Evolutionary conservation across 75 land plant genomes (phyloP), one percentile per base, ranked within the genome.

Genomic region (Picea sitchensis): DNA sequence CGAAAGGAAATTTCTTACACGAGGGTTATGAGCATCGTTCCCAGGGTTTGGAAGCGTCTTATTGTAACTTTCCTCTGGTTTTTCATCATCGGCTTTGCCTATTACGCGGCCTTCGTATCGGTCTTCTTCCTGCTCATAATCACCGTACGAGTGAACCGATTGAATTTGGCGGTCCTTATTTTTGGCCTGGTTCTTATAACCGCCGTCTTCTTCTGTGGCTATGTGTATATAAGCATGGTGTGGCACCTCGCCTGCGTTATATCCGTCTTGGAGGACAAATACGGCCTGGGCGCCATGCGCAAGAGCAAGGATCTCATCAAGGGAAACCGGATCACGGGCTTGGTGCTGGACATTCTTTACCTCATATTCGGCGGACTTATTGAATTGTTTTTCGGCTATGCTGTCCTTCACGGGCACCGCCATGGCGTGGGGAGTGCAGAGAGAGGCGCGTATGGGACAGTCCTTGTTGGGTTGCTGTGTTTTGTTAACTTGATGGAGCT

Each of bases 191-290:
- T 51, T 51, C 12, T 51, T 51, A 51, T 51, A 51, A 51, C 92
- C 30, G 73, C 32, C 2, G 76, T 71, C 7, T 84, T 87, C 30
- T 9, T 87, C 14, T 72, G 65, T 18, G 91, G 81, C 21, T 88
- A 91, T 80, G 88, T 90, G 17, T 90, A 88, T 76, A 88, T 92
- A 59, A 85, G 82, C 31, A 90, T 89, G 2, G 31, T 90, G 31
- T 94, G 99, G 99, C 96, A 95, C 34, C 87, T 98, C 17, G 98
- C 98, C 26, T 90, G 93, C 57, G 99, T 95, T 15, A 81, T 98
- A 11, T 82, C 98, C 2, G 98, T 98, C 3, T 83, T 98, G 13
- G 99, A 98, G 83, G 94, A 92, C 36, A 47, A 86, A 13, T 93
- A 92, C 38, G 98, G 99, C n/a, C 18, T 62, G 8, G 64, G 64